A percentile compares a stretch with the other conserved stretches of the same genome.
Evolutionary conservation across 345 rosid genomes (phyloP).

Genomic region (Pistacia atlantica): DNA sequence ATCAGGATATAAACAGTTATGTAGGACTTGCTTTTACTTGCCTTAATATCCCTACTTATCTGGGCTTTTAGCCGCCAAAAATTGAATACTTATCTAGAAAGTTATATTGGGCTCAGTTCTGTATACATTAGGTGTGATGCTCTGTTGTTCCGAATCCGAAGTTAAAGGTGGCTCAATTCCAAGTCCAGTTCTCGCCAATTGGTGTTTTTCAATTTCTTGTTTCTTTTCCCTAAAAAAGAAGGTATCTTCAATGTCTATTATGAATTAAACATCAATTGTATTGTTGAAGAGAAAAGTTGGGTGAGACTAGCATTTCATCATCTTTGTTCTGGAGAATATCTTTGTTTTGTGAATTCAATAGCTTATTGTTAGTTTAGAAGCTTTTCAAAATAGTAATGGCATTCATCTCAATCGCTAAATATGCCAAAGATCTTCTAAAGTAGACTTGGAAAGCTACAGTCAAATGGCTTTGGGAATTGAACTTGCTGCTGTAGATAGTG

Average conservation of each 20-base stretch:
- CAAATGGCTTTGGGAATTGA: too few relatives aligned
- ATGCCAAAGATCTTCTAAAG: too few relatives aligned
- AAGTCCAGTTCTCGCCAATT: background rate
- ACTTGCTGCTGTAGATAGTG: too few relatives aligned
- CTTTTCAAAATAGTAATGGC: too few relatives aligned
- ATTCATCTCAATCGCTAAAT: too few relatives aligned
- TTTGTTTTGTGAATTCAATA: too few relatives aligned
- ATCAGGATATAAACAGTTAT: background rate
- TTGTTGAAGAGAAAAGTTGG: background rate
- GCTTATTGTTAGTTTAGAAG: too few relatives aligned
- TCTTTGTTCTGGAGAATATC: background rate
- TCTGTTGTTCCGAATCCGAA: background rate
- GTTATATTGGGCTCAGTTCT: background rate
- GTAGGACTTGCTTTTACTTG: background rate
- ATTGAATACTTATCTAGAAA: too few relatives aligned
- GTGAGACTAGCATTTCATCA: background rate
- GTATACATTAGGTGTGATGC: background rate
- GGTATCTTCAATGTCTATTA: background rate
- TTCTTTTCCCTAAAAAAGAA: background rate
- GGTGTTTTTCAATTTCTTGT: background rate
- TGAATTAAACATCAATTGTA: background rate
- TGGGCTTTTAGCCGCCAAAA: background rate
- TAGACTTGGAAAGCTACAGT: too few relatives aligned
- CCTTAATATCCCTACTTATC: background rate
- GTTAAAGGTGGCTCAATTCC: background rate